These are phyloP conservation scores for Voacanga thouarsii DNA, from an alignment of 257 asterid species.

Conservation along the genomic window DNA sequence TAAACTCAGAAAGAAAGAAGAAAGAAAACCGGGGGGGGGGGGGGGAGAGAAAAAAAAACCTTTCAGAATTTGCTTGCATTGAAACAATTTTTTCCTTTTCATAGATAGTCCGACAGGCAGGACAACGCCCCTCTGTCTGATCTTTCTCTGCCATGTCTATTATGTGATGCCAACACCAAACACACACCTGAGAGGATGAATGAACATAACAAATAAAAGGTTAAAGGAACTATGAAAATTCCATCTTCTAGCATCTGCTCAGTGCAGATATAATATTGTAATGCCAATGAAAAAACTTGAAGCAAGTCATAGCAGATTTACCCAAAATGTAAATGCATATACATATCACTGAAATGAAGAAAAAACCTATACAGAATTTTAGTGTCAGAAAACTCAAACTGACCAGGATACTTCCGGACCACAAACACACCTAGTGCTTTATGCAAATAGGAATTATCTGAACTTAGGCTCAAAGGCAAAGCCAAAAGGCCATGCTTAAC, in stretches of 20 bases:
- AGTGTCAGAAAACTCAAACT: neutral
- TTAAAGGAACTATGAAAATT: constrained; percentile 3
- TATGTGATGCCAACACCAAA: constrained; percentile 98
- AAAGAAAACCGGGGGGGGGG: no score
- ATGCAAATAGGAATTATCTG: neutral
- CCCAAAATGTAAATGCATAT: neutral
- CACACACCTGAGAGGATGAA: constrained; percentile 58
- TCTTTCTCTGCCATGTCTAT: constrained; percentile 96
- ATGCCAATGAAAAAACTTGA: neutral
- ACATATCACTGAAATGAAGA: neutral
- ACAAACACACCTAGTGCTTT: no score
- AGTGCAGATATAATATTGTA: no score
- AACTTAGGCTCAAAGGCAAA: neutral
- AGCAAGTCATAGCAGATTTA: neutral
- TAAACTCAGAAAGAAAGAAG: neutral
- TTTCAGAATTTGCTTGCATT: constrained; percentile 71
- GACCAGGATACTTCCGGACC: neutral
- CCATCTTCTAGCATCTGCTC: neutral
- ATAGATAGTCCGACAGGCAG: constrained; percentile 80
- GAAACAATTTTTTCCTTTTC: constrained; percentile 86
- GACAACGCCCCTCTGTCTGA: constrained; percentile 83
- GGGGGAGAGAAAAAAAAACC: constrained; percentile 29
- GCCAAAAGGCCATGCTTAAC: neutral
- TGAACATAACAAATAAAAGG: constrained; percentile 12
- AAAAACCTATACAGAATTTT: neutral